phyloP scores from a whole-genome alignment of 352 stramenopile genomes.

The Globisporangium splendens region DNA sequence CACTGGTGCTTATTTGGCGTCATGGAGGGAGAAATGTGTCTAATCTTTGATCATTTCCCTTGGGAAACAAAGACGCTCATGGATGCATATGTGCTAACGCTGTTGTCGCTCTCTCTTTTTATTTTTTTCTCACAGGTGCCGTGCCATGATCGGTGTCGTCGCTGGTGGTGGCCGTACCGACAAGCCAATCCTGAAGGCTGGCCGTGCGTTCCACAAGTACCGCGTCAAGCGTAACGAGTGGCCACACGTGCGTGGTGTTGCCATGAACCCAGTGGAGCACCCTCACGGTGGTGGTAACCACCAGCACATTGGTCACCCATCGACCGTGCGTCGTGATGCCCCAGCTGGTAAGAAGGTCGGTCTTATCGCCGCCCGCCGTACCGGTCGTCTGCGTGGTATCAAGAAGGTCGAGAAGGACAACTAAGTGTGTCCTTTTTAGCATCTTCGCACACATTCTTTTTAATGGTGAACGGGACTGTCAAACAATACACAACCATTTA shows the following conservation, averaged over 20 bases:
- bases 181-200: slow-evolving; percentile 92
- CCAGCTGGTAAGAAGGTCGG: slow-evolving; percentile 98
- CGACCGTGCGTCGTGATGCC: slow-evolving; percentile 92
- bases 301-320: slow-evolving; percentile 99
- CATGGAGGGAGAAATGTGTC: slow-evolving; percentile 4
- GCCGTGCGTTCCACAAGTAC: slow-evolving; percentile 21
- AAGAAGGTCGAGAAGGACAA: slow-evolving; percentile 95
- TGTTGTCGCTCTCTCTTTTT: slow-evolving; percentile 12
- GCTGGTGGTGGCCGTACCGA: slow-evolving; percentile 98
- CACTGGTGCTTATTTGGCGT: slow-evolving; percentile 6
- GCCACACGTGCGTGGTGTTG: slow-evolving; percentile 98
- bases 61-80: no score
- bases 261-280: slow-evolving; percentile 99
- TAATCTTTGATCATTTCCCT: not conserved
- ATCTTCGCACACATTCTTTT: slow-evolving; percentile 3
- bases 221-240: slow-evolving; percentile 98
- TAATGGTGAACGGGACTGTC: slow-evolving; percentile 41
- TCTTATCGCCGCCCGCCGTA: slow-evolving; percentile 97
- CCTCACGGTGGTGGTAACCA: slow-evolving; percentile 99
- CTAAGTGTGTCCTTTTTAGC: slow-evolving; percentile 31
- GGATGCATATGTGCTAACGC: not conserved
- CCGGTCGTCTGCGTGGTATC: slow-evolving; percentile 96
- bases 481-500: slow-evolving; percentile 27
- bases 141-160: slow-evolving; percentile 97
- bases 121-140: slow-evolving; percentile 75